Evolutionary conservation across 2,329 filamentous ascomycete genomes (phyloP), one percentile per base, ranked within the genome.

Genomic region (Paramyrothecium sp.): DNA sequence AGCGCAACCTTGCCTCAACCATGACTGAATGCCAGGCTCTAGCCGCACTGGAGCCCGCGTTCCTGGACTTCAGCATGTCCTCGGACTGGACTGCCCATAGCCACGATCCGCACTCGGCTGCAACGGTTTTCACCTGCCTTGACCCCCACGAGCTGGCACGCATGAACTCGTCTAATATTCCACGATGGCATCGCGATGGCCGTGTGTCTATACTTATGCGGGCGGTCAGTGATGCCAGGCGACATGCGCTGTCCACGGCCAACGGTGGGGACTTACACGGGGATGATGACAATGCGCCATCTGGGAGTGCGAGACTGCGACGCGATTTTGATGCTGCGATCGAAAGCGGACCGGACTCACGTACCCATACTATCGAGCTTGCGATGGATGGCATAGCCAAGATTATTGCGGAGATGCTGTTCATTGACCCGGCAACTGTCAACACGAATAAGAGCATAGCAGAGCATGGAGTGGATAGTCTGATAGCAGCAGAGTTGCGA

Each of bases 401-500:
- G 19, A 3, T 12, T 16, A 47, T 56, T 7, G 51, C 51, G 1
- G 30, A 30, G 16, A 51, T 53, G 38, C 16, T 53, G 51, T 56
- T 56, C 23, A 26, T 44, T 23, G 51, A 50, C n/a, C 17, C 13
- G 22, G 22, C 8, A 41, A 52, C 11, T 10, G 41, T 56, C 8
- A 51, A 56, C 11, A 3, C 50, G 7, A 41, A 23, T 16, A 38
- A 56, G 38, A 51, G 21, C 7, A 23, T 56, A 3, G 49, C 55
- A 16, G 34, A 19, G 3, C 49, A 56, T 21, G 55, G 55, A 4
- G 20, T 56, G 7, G 51, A 53, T 26, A 56, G 55, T 53, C 33
- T 56, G 13, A n/a, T 56, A 7, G 55, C 55, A 5, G 55, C 47
- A 17, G 55, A 56, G 41, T 19, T 56, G 5, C 51, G 55, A 8